Conservation (phyloP, 1,284 basidiomycete genomes). For the Ceratobasidium sp. region DNA sequence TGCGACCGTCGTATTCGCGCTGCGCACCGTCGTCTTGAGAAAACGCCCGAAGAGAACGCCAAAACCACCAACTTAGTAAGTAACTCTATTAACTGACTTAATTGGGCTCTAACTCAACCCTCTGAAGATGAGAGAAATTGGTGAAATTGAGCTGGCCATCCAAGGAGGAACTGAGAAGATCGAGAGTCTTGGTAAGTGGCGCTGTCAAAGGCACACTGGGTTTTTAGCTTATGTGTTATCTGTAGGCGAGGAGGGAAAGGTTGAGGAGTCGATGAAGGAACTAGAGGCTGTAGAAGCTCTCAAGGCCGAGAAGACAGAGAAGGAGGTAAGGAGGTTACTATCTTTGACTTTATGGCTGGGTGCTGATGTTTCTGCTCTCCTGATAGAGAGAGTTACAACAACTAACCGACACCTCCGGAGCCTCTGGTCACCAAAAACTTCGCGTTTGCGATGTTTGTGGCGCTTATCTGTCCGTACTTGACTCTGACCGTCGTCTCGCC, state of each 20-base stretch:
- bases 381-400: conserved; percentile 90
- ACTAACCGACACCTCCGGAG: conserved; percentile 97
- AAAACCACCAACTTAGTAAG: conserved; percentile 94
- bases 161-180: conserved; percentile 99
- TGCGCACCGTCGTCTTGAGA: conserved; percentile 94
- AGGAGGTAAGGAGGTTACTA: conserved; percentile 72
- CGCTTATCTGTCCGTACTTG: conserved; percentile 96
- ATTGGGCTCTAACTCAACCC: background rate
- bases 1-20: conserved; percentile 96
- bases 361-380: conserved; percentile 28
- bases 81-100: conserved; percentile 35
- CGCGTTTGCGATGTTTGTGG: conserved; percentile 99
- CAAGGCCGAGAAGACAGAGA: conserved; percentile 95
- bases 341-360: conserved; percentile 32
- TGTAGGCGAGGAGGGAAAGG: conserved; percentile 92
- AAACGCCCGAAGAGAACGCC: conserved; percentile 99
- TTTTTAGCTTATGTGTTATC: conserved; percentile 10
- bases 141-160: conserved; percentile 98
- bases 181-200: conserved; percentile 81
- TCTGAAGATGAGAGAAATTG: conserved; percentile 95
- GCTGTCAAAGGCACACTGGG: conserved; percentile 44
- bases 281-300: conserved; percentile 97
- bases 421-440: conserved; percentile 98
- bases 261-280: conserved; percentile 98
- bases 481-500: conserved; percentile 97